Conservation (phyloP, 257 asterid genomes). For the Cruciata laevipes region DNA sequence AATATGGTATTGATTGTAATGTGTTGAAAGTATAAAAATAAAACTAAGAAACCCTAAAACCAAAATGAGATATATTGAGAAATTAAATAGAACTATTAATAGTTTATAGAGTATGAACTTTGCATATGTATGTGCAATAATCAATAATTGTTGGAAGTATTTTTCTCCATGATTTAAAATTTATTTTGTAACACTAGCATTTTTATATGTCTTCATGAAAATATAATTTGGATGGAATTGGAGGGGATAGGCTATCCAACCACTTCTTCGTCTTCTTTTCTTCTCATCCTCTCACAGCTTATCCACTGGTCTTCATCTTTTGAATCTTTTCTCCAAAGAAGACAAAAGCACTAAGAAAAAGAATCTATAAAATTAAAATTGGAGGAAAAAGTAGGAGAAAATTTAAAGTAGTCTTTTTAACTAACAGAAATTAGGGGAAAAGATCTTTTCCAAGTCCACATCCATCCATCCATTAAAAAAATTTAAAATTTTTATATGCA, state of each 20-base stretch:
- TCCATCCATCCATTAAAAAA: constrained; percentile 11
- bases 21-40: too few relatives aligned
- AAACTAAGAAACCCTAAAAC: too few relatives aligned
- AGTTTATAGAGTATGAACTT: too few relatives aligned
- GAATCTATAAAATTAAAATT: constrained; percentile 22
- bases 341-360: constrained; percentile 21
- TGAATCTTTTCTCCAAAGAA: constrained; percentile 22
- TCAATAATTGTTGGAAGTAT: too few relatives aligned
- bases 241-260: constrained; percentile 40
- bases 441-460: constrained; percentile 31
- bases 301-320: constrained; percentile 38
- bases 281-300: constrained; percentile 71
- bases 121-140: too few relatives aligned
- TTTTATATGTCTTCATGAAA: not conserved
- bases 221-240: constrained; percentile 1
- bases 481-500: too few relatives aligned
- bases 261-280: constrained; percentile 33
- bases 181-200: not conserved
- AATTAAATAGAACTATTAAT: too few relatives aligned
- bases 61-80: too few relatives aligned
- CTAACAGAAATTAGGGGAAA: not conserved
- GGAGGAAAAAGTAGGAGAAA: not conserved
- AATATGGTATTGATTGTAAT: too few relatives aligned
- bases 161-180: not conserved
- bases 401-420: not conserved